Base-by-base conservation (phyloP, 768 basidiomycete species). In the Kwoniella shandongensis region DNA sequence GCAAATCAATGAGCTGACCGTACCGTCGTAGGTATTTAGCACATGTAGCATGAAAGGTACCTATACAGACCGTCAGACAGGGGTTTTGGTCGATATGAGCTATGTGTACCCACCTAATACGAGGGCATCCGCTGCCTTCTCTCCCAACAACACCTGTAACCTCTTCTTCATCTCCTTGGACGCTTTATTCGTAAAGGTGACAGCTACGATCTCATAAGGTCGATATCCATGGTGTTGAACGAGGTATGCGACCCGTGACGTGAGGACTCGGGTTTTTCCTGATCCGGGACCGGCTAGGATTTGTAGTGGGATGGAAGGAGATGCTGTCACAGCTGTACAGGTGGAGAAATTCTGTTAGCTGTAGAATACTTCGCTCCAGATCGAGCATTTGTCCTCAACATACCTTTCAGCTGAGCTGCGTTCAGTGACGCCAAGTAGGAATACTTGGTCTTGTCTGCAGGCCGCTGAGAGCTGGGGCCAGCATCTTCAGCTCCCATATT, bases 151-250 rank as follows among this genome's bases (percentile, higher is more conserved):
- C 58, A 81, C 83, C 18, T 78, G 76, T 27, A 94, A 78, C 3
- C 91, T 81, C 48, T 83, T 80, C 50, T 83, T 81, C 89, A 92
- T 91, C 78, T 92, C 91, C 58, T 84, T 86, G 1, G 90, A 89
- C 15, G 90, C 89, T 75, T 90, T 90, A 78, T 91, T 91, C 10
- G 90, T 91, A 74, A 92, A 94, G 0, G 84, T 94, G 11, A 92
- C 69, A 23, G 68, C 70, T 10, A 58, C 69, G 45, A 79, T 69
- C 49, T 77, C 67, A 30, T 69, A 59, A 0, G 78, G 77, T 10
- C 59, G 36, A 45, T 70, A 56, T 0, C 59, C 61, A 45, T 65
- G 68, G 35, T 69, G 63, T 40, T 75, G 68, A 1, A 78, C 62
- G 20, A 79, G 63, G 46, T 76, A 73, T 0, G 79, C 78, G 4